Percentiles rank a stretch among this genome's conserved stretches.
Evolutionary conservation across 441 rosid species (phyloP).

Genomic region (Erodium chrysanthum): DNA sequence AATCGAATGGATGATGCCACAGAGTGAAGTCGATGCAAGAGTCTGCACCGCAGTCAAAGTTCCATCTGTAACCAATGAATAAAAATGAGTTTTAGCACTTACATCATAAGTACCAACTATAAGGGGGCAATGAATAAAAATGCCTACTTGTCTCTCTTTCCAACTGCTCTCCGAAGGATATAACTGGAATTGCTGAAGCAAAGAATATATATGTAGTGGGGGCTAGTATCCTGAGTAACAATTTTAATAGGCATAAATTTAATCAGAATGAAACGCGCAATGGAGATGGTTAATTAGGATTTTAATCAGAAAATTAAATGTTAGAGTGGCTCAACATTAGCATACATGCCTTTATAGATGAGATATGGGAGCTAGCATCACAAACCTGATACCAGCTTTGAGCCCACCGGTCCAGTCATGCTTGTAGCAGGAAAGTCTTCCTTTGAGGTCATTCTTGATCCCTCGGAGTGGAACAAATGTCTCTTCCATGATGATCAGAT

Average conservation of each 20-base stretch:
- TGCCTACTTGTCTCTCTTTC: conserved; percentile 49
- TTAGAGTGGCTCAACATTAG: neutral
- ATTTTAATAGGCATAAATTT: conserved; percentile 11
- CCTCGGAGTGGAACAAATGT: conserved; percentile 77
- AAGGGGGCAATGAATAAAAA: conserved; percentile 6
- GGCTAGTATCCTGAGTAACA: conserved; percentile 49
- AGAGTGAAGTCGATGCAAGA: conserved; percentile 64
- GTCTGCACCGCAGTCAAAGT: conserved; percentile 67
- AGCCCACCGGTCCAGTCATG: conserved; percentile 70
- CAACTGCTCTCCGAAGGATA: conserved; percentile 72
- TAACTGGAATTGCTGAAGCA: conserved; percentile 74
- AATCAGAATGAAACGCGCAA: neutral
- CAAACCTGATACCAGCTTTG: conserved; percentile 62
- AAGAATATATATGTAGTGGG: conserved; percentile 78
- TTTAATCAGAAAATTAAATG: neutral
- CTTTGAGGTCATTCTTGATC: conserved; percentile 62
- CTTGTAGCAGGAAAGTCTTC: conserved; percentile 62
- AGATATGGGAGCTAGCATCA: conserved; percentile 11
- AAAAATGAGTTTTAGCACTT: conserved; percentile 10
- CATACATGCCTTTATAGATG: conserved; percentile 5
- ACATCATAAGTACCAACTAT: conserved; percentile 6
- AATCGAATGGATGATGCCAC: conserved; percentile 61
- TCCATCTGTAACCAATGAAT: conserved; percentile 40
- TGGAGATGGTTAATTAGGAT: conserved; percentile 15
- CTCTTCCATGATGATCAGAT: conserved; percentile 51